phyloP scores from a whole-genome alignment of 2,329 filamentous ascomycete genomes.

The Colletotrichum orbiculare region DNA sequence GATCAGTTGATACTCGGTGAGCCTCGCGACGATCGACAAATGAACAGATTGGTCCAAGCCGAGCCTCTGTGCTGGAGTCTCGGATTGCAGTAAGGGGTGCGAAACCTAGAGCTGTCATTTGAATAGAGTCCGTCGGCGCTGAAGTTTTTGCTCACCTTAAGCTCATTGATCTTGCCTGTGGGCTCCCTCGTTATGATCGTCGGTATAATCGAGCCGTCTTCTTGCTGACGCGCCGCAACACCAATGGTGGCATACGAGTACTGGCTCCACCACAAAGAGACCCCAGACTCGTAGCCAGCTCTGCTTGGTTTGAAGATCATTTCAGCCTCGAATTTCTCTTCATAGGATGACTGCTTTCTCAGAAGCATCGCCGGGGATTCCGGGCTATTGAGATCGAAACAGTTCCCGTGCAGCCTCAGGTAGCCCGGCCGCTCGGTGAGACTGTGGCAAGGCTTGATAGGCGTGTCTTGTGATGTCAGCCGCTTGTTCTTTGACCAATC shows the following conservation, averaged over 20 bases:
- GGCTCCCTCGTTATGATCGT: conserved; percentile 39
- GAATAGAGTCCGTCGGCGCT: neutral
- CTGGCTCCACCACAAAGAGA: conserved; percentile 65
- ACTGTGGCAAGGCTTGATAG: conserved; percentile 57
- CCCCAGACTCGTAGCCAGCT: conserved; percentile 61
- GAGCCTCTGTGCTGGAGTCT: neutral
- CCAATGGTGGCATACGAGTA: conserved; percentile 49
- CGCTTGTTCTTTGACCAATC: neutral
- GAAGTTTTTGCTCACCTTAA: conserved; percentile 34
- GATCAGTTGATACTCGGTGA: conserved; percentile 38
- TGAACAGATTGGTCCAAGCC: conserved; percentile 13
- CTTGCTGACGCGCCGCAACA: conserved; percentile 39
- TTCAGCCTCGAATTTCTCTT: conserved; percentile 53
- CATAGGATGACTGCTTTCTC: conserved; percentile 61
- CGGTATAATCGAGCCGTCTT: conserved; percentile 23
- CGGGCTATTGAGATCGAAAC: conserved; percentile 61
- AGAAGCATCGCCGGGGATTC: conserved; percentile 63
- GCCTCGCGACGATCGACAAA: conserved; percentile 37
- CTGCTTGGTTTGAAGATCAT: conserved; percentile 58
- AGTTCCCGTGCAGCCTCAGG: conserved; percentile 62
- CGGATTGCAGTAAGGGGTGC: conserved; percentile 16
- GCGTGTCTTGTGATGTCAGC: conserved; percentile 52
- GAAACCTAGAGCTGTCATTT: conserved; percentile 21
- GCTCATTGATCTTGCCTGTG: conserved; percentile 38
- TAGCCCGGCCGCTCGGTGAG: conserved; percentile 55